Evolutionary conservation across 495 filamentous ascomycete species (phyloP).

Genomic region (Aspergillus diversus): DNA sequence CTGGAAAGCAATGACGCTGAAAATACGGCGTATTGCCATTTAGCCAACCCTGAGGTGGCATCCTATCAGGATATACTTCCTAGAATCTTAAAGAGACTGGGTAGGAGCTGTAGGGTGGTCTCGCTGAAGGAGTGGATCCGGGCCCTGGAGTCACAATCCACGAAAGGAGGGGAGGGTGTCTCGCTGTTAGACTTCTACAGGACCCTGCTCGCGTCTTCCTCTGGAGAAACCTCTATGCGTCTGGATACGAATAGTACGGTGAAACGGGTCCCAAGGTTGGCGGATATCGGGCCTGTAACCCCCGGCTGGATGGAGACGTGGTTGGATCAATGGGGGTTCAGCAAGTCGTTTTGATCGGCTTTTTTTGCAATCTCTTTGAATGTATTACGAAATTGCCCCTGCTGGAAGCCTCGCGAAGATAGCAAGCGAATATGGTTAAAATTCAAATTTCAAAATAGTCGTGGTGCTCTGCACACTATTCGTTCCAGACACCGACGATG

Average conservation of each 20-base stretch:
- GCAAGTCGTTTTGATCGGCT: too few species aligned
- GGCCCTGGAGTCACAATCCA: background rate
- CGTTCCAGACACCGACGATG: too few species aligned
- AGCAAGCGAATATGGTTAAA: too few species aligned
- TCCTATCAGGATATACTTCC: slow-evolving; percentile 6
- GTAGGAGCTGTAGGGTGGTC: background rate
- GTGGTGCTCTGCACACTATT: too few species aligned
- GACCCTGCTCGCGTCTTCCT: background rate
- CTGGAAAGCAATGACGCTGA: background rate
- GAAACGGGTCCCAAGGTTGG: slow-evolving; percentile 23
- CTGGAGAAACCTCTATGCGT: background rate
- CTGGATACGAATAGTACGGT: slow-evolving; percentile 12
- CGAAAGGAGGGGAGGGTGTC: background rate
- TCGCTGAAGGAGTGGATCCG: slow-evolving; percentile 12
- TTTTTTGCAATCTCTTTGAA: too few species aligned
- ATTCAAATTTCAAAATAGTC: too few species aligned
- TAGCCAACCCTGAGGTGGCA: slow-evolving; percentile 3
- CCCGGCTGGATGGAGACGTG: slow-evolving; percentile 50
- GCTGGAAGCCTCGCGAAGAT: too few species aligned
- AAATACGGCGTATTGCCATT: slow-evolving; percentile 10
- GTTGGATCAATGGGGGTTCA: slow-evolving; percentile 50
- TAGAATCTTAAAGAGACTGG: background rate
- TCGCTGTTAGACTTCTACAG: slow-evolving; percentile 17
- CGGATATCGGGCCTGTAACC: slow-evolving; percentile 39
- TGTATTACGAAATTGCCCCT: too few species aligned